Conservation (phyloP, 176 grass and related monocot species). For the Puya raimondii region DNA sequence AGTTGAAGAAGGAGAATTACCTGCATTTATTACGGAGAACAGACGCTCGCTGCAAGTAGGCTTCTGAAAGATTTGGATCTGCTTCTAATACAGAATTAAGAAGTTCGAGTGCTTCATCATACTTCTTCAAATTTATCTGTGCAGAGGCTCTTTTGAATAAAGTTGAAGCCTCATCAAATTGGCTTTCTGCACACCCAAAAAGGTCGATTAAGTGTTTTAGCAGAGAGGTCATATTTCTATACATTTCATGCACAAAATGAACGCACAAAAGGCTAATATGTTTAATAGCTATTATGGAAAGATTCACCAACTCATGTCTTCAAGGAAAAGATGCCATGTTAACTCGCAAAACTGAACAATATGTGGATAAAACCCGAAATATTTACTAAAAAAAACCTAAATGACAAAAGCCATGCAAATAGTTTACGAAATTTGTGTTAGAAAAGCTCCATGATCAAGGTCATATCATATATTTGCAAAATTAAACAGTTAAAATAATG, state of each 20-base stretch:
- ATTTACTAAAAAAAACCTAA: too few species aligned
- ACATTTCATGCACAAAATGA: background rate
- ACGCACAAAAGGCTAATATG: background rate
- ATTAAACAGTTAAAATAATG: too few species aligned
- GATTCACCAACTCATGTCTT: too few species aligned
- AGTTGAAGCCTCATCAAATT: slow-evolving; percentile 44
- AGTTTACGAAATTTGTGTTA: too few species aligned
- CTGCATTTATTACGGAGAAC: slow-evolving; percentile 66
- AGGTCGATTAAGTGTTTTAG: background rate
- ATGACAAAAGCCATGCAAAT: too few species aligned
- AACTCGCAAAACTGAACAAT: too few species aligned
- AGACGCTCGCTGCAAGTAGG: slow-evolving; percentile 68
- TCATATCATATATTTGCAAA: too few species aligned
- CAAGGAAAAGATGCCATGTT: too few species aligned
- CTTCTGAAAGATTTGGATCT: slow-evolving; percentile 74
- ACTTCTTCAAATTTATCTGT: slow-evolving; percentile 67
- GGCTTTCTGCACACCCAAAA: slow-evolving; percentile 34
- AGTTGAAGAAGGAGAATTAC: slow-evolving; percentile 18
- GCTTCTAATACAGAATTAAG: slow-evolving; percentile 64
- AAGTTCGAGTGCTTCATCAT: slow-evolving; percentile 64
- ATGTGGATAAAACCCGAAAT: too few species aligned
- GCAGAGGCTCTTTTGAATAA: slow-evolving; percentile 62
- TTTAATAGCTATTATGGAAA: background rate
- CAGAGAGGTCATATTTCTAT: background rate
- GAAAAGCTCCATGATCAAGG: too few species aligned